Percentiles rank a stretch among this genome's conserved stretches.
phyloP scores from a whole-genome alignment of 2,329 filamentous ascomycete genomes.

The Podosphaera xanthii region DNA sequence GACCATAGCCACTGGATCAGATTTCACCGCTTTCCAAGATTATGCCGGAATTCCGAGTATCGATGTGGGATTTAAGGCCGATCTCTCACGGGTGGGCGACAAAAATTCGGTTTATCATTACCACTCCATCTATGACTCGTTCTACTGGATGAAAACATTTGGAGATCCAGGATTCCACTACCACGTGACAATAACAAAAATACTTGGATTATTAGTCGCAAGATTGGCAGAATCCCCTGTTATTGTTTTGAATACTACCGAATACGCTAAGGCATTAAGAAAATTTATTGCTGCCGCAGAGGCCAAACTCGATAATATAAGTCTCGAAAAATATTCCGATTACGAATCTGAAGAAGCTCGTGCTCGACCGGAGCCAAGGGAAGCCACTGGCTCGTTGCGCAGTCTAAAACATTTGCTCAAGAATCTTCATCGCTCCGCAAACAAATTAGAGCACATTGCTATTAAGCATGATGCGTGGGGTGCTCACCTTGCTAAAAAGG shows the following conservation, averaged over 20 bases:
- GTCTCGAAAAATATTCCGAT: constrained; percentile 7
- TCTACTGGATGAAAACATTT: constrained; percentile 61
- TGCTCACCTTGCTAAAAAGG: constrained; percentile 18
- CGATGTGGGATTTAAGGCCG: constrained; percentile 29
- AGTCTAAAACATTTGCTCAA: constrained; percentile 12
- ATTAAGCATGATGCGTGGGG: constrained; percentile 13
- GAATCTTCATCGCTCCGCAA: constrained; percentile 11
- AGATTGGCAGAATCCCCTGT: constrained; percentile 26
- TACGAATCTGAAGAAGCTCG: constrained; percentile 13
- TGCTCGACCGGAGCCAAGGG: constrained; percentile 8
- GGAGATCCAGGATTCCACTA: constrained; percentile 45
- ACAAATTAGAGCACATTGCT: constrained; percentile 8
- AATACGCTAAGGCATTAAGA: constrained; percentile 18
- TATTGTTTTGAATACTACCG: constrained; percentile 27
- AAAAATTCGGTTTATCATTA: constrained; percentile 43
- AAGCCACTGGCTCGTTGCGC: constrained; percentile 7
- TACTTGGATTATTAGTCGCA: constrained; percentile 27
- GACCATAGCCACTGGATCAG: constrained; percentile 41
- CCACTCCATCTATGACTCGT: constrained; percentile 67
- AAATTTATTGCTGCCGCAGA: constrained; percentile 14
- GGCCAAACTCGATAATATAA: constrained; percentile 10
- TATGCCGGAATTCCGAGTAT: constrained; percentile 26
- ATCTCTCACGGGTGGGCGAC: constrained; percentile 11
- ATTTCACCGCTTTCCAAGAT: constrained; percentile 46
- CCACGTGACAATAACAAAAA: constrained; percentile 32